Evolutionary conservation across 1,284 basidiomycete species (phyloP).

Genomic region (Trichosporon sp.): DNA sequence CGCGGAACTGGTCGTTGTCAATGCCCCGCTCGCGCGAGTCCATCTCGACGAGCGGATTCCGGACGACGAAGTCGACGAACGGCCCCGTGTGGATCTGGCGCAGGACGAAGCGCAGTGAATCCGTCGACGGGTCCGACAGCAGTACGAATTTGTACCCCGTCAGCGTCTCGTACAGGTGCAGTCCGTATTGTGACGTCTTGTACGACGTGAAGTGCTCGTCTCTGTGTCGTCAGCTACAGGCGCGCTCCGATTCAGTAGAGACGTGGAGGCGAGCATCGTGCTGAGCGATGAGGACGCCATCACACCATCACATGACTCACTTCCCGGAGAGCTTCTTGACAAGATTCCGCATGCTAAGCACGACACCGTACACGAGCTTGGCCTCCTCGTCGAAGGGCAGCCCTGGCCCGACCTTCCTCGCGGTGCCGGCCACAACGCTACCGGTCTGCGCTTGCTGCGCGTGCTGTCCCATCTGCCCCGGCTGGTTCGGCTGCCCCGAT

Average conservation of each 20-base stretch:
- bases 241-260: too few relatives aligned
- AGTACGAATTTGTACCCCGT: slow-evolving; percentile 95
- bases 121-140: slow-evolving; percentile 77
- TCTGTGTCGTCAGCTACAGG: slow-evolving; percentile 49
- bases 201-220: slow-evolving; percentile 89
- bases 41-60: slow-evolving; percentile 80
- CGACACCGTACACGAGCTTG: slow-evolving; percentile 94
- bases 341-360: slow-evolving; percentile 89
- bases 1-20: slow-evolving; percentile 79
- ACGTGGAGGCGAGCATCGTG: too few relatives aligned
- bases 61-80: slow-evolving; percentile 87
- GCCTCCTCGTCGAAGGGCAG: slow-evolving; percentile 95
- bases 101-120: slow-evolving; percentile 75
- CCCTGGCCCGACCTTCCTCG: slow-evolving; percentile 29
- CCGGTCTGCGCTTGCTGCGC: not conserved
- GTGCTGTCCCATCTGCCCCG: not conserved
- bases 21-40: slow-evolving; percentile 74
- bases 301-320: slow-evolving; percentile 51
- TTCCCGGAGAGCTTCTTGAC: slow-evolving; percentile 84
- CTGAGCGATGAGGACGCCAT: too few relatives aligned
- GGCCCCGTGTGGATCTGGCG: slow-evolving; percentile 88
- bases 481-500: not conserved
- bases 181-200: slow-evolving; percentile 84
- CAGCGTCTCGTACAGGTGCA: slow-evolving; percentile 86
- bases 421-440: slow-evolving; percentile 6